Evolutionary conservation across 805 yeast species (phyloP), one percentile per base, ranked within the genome.

Genomic region (Metschnikowia similis): DNA sequence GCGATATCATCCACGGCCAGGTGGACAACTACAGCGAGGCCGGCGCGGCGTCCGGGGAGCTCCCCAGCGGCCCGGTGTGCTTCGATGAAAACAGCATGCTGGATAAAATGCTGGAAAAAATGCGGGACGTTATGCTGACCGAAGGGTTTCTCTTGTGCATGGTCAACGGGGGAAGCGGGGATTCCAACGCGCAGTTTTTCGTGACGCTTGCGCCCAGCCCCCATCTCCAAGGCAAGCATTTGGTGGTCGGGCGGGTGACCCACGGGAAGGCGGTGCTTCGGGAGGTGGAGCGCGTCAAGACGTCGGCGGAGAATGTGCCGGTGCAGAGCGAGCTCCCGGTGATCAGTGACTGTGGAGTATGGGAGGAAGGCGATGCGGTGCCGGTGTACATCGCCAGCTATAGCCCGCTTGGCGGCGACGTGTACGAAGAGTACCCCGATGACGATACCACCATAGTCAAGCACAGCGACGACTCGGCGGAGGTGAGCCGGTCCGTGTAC

Each of bases 391-490:
- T 83, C 57, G 87, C 90, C 0, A 77, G 85, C 43, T 80, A 81
- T 56, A 80, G 79, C 51, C 60, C 68, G 0, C 70, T 82, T 7
- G 89, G 85, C 1, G 89, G 88, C 7, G 95, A 87, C 58, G 63
- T 79, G 0, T 87, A 76, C 58, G 94, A 87, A 65, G 94, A 87
- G 63, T 81, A 74, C 56, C 95, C 94, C 0, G 90, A 83, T 52
- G 95, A 87, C 63, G 89, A 86, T 56, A 57, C 43, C 17, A 65
- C 75, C 50, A 80, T 84, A 44, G 83, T 79, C 49, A 77, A 78
- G 41, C 83, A 85, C 16, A 80, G 84, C 46, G 46, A 43, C 28
- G 46, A 43, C 27, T 6, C 40, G 8, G 16, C 46, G 16, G 32
- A 27, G 46, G 46, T 43, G 16, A 72, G 82, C 7, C 74, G 70